These are phyloP conservation scores for Pseudophaeomoniella oleicola DNA, from an alignment of 2,329 filamentous ascomycete species.

Conservation along the genomic window DNA sequence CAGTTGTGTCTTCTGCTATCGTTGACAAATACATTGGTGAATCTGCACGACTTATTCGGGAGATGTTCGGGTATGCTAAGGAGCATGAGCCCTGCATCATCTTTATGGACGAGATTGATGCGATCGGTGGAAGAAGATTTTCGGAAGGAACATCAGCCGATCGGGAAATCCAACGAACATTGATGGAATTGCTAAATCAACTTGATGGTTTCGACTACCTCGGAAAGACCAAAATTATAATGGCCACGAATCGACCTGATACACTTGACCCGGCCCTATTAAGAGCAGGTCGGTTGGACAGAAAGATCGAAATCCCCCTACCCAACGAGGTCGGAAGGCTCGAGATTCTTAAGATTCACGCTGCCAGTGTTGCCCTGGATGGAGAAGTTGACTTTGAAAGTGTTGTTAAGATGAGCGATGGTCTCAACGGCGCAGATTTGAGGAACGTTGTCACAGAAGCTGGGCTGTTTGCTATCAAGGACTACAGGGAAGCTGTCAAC, in stretches of 20 bases:
- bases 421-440: slow-evolving; percentile 92
- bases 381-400: slow-evolving; percentile 98
- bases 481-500: slow-evolving; percentile 88
- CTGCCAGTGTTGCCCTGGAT: slow-evolving; percentile 70
- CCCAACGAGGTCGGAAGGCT: slow-evolving; percentile 93
- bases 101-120: slow-evolving; percentile 99
- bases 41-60: slow-evolving; percentile 87
- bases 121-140: slow-evolving; percentile 91
- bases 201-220: slow-evolving; percentile 98
- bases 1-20: slow-evolving; percentile 95
- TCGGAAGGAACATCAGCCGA: slow-evolving; percentile 95
- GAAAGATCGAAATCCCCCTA: slow-evolving; percentile 94
- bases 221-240: slow-evolving; percentile 99
- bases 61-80: slow-evolving; percentile 99
- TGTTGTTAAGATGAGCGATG: slow-evolving; percentile 99
- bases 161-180: slow-evolving; percentile 91
- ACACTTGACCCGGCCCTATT: slow-evolving; percentile 88
- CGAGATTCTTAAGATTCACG: slow-evolving; percentile 97
- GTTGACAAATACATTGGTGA: slow-evolving; percentile 99
- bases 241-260: slow-evolving; percentile 96
- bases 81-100: slow-evolving; percentile 99
- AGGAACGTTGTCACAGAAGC: slow-evolving; percentile 97
- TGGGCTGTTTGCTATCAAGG: slow-evolving; percentile 94
- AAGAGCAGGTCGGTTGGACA: slow-evolving; percentile 81
- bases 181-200: slow-evolving; percentile 98